Evolutionary conservation across 441 rosid species (phyloP).

Genomic region (Erodium texanum): DNA sequence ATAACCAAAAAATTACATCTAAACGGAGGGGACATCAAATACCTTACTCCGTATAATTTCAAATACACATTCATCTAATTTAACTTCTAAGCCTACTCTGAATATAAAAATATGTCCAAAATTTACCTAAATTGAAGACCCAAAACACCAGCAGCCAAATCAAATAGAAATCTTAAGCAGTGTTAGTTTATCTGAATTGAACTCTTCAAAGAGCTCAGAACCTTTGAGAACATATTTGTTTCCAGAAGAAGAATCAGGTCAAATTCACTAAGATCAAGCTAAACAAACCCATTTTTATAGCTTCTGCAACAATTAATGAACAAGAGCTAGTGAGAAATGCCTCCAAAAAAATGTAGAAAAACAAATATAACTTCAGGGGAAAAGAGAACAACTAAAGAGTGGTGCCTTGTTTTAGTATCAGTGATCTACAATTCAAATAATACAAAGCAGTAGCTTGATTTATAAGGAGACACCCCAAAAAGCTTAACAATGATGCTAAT

Average conservation of each 20-base stretch:
- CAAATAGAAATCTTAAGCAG: constrained; percentile 1
- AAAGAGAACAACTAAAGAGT: background rate
- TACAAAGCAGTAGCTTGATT: background rate
- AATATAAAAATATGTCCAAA: no score
- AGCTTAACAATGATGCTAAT: no score
- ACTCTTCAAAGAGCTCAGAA: constrained; percentile 58
- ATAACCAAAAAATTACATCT: no score
- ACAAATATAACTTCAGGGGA: background rate
- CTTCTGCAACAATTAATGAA: constrained; percentile 34
- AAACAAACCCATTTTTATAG: constrained; percentile 67
- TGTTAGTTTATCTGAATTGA: constrained; percentile 43
- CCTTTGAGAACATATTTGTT: constrained; percentile 71
- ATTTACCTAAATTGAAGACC: background rate
- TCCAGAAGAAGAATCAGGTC: constrained; percentile 58
- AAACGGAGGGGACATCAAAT: no score
- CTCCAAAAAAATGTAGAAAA: background rate
- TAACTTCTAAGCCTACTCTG: no score
- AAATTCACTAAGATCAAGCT: constrained; percentile 66
- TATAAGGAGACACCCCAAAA: no score
- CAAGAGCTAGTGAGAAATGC: background rate
- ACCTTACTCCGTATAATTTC: no score
- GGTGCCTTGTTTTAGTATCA: background rate
- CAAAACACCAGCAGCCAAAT: background rate
- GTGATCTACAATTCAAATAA: no score
- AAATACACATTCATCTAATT: no score